These are phyloP conservation scores for Microglena sp. DNA, from an alignment of 139 green algal genomes.

Conservation along the genomic window DNA sequence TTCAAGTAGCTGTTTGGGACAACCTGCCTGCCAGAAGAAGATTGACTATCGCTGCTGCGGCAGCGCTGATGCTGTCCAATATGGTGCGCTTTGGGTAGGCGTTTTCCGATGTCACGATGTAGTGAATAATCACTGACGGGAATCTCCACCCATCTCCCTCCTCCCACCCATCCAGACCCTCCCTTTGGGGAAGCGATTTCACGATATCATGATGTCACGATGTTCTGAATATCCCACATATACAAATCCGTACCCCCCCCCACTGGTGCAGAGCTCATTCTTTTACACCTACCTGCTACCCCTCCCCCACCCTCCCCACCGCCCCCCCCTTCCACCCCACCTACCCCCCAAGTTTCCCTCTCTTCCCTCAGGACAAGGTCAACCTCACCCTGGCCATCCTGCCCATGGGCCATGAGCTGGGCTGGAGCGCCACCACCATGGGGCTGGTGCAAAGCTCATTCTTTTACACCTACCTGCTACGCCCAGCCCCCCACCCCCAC, in stretches of 20 bases:
- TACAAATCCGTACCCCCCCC: background rate
- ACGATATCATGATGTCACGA: background rate
- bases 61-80: slow-evolving; percentile 93
- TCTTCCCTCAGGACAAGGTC: slow-evolving; percentile 72
- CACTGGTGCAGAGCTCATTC: background rate
- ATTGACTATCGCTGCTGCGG: slow-evolving; percentile 48
- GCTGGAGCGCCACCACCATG: slow-evolving; percentile 68
- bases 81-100: slow-evolving; percentile 42
- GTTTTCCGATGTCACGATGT: background rate
- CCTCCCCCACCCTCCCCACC: too few species aligned
- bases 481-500: too few species aligned
- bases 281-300: too few species aligned
- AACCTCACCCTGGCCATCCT: slow-evolving; percentile 97
- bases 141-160: too few species aligned
- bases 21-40: slow-evolving; percentile 57
- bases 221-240: background rate
- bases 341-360: background rate
- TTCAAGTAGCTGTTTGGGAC: too few species aligned
- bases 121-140: too few species aligned
- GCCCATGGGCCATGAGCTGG: slow-evolving; percentile 79
- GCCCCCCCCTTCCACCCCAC: background rate
- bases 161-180: too few species aligned
- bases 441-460: slow-evolving; percentile 61
- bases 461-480: slow-evolving; percentile 4
- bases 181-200: too few species aligned